phyloP scores from a whole-genome alignment of 495 filamentous ascomycete genomes.

The Achaetomiella virescens region DNA sequence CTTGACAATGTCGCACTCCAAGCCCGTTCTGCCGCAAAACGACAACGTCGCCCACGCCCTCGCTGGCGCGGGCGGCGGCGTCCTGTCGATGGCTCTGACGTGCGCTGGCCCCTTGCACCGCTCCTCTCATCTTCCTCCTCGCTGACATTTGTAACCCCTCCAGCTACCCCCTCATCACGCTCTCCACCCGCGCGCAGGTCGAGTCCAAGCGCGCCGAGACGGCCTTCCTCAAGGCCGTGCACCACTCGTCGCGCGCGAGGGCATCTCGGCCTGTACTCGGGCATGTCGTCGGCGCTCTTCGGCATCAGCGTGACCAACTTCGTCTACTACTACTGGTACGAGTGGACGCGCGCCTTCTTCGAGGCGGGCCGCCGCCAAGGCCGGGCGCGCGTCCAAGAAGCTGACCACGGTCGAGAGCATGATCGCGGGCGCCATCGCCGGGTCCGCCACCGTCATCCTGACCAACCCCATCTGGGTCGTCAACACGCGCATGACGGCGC shows the following conservation, averaged over 20 bases:
- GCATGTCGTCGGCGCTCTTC: conserved; percentile 89
- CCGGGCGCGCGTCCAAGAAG: conserved; percentile 72
- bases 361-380: conserved; percentile 66
- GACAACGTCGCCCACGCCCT: conserved; percentile 90
- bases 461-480: conserved; percentile 99
- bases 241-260: conserved; percentile 83
- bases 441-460: conserved; percentile 85
- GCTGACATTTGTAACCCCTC: conserved; percentile 2
- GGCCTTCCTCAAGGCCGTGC: conserved; percentile 69
- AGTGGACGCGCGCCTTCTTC: conserved; percentile 89
- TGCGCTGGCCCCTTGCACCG: conserved; percentile 32
- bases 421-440: conserved; percentile 91
- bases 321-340: conserved; percentile 99
- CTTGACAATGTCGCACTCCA: conserved; percentile 37
- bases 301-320: conserved; percentile 99
- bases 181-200: conserved; percentile 95
- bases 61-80: conserved; percentile 81
- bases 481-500: conserved; percentile 95
- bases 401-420: conserved; percentile 88
- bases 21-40: conserved; percentile 57
- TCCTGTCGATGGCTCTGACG: conserved; percentile 94
- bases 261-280: conserved; percentile 79
- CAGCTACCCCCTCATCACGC: conserved; percentile 89
- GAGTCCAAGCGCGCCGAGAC: conserved; percentile 90
- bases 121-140: conserved; percentile 9